Conservation (phyloP, 495 filamentous ascomycete species). For the Saxophila tyrrhenica region DNA sequence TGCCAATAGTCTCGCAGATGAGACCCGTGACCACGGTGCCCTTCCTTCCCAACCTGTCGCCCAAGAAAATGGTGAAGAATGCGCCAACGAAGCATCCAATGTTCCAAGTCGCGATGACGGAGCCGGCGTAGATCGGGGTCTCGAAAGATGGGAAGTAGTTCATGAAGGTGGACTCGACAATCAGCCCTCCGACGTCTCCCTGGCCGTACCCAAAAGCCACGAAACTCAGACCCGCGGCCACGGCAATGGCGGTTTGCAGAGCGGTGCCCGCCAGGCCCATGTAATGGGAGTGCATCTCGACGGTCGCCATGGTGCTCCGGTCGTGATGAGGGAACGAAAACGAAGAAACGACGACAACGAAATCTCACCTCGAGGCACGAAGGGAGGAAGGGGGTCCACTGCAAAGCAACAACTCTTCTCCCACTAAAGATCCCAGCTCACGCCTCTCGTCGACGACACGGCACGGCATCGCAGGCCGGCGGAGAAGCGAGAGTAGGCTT, state of each 20-base stretch:
- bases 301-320: background rate
- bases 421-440: background rate
- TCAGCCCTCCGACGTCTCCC: conserved; percentile 14
- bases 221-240: conserved; percentile 11
- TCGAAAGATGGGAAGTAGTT: conserved; percentile 9
- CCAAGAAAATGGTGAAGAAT: conserved; percentile 55
- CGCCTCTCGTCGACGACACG: background rate
- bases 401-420: background rate
- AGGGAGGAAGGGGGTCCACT: background rate
- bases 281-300: background rate
- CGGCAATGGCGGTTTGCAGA: conserved; percentile 6
- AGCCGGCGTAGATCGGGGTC: conserved; percentile 2
- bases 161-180: conserved; percentile 10
- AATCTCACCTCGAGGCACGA: background rate
- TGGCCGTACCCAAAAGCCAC: conserved; percentile 19
- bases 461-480: background rate
- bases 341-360: background rate
- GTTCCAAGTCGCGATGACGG: conserved; percentile 49
- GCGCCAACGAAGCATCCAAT: conserved; percentile 63
- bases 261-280: conserved; percentile 6
- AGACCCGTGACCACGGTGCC: conserved; percentile 61
- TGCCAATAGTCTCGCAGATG: conserved; percentile 59
- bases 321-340: background rate
- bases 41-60: conserved; percentile 56
- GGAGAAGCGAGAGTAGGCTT: background rate